These are phyloP conservation scores for Fusarium sterilihyphosum DNA, from an alignment of 2,329 filamentous ascomycete species.

Conservation along the genomic window DNA sequence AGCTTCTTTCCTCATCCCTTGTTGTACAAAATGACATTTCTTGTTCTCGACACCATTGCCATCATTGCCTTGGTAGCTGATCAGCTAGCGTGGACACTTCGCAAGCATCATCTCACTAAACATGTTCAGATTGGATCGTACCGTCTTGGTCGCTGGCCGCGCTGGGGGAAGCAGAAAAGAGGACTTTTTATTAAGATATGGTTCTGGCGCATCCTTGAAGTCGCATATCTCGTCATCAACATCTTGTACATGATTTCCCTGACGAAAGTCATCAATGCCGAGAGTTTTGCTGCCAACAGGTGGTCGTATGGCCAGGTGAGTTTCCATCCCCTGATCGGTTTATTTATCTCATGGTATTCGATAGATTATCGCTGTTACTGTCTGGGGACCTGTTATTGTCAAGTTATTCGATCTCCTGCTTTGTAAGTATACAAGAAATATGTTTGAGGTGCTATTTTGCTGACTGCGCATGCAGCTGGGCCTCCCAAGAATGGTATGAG, in stretches of 20 bases:
- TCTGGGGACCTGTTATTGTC: slow-evolving; percentile 53
- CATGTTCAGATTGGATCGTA: slow-evolving; percentile 47
- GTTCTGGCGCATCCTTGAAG: slow-evolving; percentile 50
- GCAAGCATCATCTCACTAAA: slow-evolving; percentile 47
- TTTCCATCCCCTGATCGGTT: not conserved
- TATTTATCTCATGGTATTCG: not conserved
- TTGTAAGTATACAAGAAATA: slow-evolving; percentile 43
- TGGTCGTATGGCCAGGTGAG: slow-evolving; percentile 50
- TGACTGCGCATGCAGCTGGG: slow-evolving; percentile 45
- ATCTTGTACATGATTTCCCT: slow-evolving; percentile 53
- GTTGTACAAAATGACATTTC: slow-evolving; percentile 51
- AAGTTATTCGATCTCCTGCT: slow-evolving; percentile 52
- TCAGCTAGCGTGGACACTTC: slow-evolving; percentile 51
- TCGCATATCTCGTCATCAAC: slow-evolving; percentile 51
- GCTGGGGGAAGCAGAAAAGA: slow-evolving; percentile 41
- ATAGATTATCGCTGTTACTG: slow-evolving; percentile 51
- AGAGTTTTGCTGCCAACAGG: slow-evolving; percentile 49
- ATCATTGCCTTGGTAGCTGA: slow-evolving; percentile 49
- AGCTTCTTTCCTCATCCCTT: slow-evolving; percentile 52
- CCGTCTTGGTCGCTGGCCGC: slow-evolving; percentile 46
- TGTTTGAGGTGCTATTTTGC: not conserved
- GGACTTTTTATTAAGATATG: slow-evolving; percentile 45
- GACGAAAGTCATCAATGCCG: slow-evolving; percentile 48
- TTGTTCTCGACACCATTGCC: slow-evolving; percentile 50
- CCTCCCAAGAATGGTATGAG: slow-evolving; percentile 50